phyloP scores from a whole-genome alignment of 2,329 filamentous ascomycete genomes.

The Epicoccum sorghinum region DNA sequence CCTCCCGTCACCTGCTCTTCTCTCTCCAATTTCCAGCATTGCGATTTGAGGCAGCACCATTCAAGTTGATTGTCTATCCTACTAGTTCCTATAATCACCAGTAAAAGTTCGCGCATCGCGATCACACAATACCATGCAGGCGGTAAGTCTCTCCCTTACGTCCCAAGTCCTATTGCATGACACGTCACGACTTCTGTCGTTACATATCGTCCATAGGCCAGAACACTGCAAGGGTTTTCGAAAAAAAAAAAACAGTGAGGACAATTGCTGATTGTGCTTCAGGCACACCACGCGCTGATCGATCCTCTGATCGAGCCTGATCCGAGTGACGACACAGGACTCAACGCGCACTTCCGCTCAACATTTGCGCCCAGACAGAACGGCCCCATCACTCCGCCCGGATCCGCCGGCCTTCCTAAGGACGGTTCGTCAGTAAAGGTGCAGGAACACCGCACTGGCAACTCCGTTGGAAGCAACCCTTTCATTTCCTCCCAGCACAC shows the following conservation, averaged over 20 bases:
- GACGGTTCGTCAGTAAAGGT: constrained; percentile 12
- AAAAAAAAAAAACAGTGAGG: too few relatives aligned
- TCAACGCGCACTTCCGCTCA: constrained; percentile 62
- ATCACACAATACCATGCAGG: constrained; percentile 11
- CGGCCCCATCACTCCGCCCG: constrained; percentile 39
- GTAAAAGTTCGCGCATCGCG: not conserved
- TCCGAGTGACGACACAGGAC: constrained; percentile 70
- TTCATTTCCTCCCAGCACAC: constrained; percentile 30
- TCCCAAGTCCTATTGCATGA: not conserved
- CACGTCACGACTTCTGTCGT: not conserved
- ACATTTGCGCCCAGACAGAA: constrained; percentile 49
- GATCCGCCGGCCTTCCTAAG: constrained; percentile 33
- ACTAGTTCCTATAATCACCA: not conserved
- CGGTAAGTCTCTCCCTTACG: constrained; percentile 9
- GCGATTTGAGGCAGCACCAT: not conserved
- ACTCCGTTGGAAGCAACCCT: constrained; percentile 31
- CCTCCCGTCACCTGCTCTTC: constrained; percentile 20
- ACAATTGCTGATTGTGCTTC: constrained; percentile 13
- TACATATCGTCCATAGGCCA: not conserved
- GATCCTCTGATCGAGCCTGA: constrained; percentile 72
- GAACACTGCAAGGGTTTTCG: not conserved
- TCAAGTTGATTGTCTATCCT: not conserved
- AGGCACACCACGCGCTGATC: constrained; percentile 72
- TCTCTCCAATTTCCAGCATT: constrained; percentile 7
- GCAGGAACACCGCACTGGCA: constrained; percentile 23